A percentile compares a stretch with the other conserved stretches of the same genome.
phyloP scores from a whole-genome alignment of 2,329 filamentous ascomycete genomes.

The Zopfia rhizophila region DNA sequence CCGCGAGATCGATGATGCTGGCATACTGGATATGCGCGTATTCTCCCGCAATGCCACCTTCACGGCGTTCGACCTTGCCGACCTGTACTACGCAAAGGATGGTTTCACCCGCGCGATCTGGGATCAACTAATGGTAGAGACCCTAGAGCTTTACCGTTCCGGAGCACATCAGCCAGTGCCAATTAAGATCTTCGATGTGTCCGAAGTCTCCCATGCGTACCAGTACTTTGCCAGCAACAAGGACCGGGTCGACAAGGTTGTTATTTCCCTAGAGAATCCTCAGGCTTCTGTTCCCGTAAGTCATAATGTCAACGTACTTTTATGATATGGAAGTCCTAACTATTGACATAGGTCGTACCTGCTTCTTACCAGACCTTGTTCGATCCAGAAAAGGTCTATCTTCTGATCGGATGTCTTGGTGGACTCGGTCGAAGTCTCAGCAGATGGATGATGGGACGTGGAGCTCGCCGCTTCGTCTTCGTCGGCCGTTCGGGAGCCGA shows the following conservation, averaged over 20 bases:
- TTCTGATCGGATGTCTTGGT: slow-evolving; percentile 36
- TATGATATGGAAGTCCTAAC: background rate
- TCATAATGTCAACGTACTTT: background rate
- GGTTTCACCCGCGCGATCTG: background rate
- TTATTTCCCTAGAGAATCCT: too few species aligned
- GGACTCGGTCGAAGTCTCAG: slow-evolving; percentile 31
- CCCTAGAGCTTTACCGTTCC: slow-evolving; percentile 1
- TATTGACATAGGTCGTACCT: slow-evolving; percentile 1
- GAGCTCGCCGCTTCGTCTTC: slow-evolving; percentile 28
- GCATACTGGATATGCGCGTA: background rate
- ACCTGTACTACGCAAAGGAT: slow-evolving; percentile 10
- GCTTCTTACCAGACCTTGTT: slow-evolving; percentile 8
- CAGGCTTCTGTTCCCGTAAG: background rate
- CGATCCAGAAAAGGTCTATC: slow-evolving; percentile 23
- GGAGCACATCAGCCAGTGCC: background rate
- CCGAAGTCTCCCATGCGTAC: slow-evolving; percentile 4
- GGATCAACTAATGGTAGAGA: slow-evolving; percentile 1
- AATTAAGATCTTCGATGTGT: slow-evolving; percentile 6
- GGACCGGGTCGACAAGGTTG: too few species aligned
- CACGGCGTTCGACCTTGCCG: slow-evolving; percentile 23
- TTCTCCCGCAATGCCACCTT: slow-evolving; percentile 16
- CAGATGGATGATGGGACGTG: slow-evolving; percentile 28
- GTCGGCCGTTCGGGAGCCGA: slow-evolving; percentile 26
- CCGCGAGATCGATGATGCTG: background rate
- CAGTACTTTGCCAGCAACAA: background rate